phyloP scores from a whole-genome alignment of 257 asterid genomes.

The Lavandula angustifolia region DNA sequence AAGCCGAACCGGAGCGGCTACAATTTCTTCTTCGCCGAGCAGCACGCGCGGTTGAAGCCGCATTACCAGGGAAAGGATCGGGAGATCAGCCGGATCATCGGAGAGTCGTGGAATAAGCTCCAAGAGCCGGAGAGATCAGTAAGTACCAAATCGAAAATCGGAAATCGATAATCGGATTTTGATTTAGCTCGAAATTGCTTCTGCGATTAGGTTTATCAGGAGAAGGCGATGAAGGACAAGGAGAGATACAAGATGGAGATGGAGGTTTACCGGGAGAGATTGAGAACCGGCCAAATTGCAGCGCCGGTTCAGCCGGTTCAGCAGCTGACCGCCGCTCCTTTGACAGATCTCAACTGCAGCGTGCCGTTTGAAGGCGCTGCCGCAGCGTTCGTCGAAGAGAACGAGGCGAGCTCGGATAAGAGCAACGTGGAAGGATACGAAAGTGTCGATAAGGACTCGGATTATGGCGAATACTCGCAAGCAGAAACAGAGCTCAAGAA shows the following conservation, averaged over 20 bases:
- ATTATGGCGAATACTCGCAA: conserved; percentile 26
- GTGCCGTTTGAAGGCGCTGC: conserved; percentile 36
- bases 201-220: conserved; percentile 64
- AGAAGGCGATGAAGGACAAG: conserved; percentile 72
- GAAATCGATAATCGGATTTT: too few relatives aligned
- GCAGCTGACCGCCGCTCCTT: conserved; percentile 30
- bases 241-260: conserved; percentile 72
- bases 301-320: conserved; percentile 39
- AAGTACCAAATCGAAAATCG: conserved; percentile 31
- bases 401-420: conserved; percentile 33
- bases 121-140: conserved; percentile 67
- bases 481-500: conserved; percentile 35
- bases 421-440: conserved; percentile 40
- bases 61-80: conserved; percentile 69
- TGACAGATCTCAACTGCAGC: conserved; percentile 34
- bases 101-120: conserved; percentile 80
- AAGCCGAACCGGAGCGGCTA: conserved; percentile 92
- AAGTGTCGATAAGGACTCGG: conserved; percentile 29
- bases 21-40: conserved; percentile 88
- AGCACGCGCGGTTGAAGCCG: conserved; percentile 74
- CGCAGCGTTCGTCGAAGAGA: conserved; percentile 29
- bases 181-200: too few relatives aligned
- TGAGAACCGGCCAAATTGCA: conserved; percentile 41
- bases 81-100: conserved; percentile 82
- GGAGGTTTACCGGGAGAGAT: conserved; percentile 63